Conservation (phyloP, 305 asterid species). For the Fraxinus angustifolia region DNA sequence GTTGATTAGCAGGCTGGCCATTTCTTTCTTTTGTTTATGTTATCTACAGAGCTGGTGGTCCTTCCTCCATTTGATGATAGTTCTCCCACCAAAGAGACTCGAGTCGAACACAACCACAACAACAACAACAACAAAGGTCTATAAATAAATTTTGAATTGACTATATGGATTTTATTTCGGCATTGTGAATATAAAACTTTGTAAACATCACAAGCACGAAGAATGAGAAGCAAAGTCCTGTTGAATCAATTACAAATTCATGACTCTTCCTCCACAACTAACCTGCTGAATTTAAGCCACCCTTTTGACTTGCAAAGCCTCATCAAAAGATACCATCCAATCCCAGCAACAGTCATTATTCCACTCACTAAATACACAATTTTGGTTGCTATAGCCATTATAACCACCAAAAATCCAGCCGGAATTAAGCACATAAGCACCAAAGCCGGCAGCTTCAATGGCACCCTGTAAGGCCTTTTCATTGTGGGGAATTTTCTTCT, state of each 20-base stretch:
- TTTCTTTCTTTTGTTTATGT: background rate
- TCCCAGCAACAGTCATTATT: conserved; percentile 31
- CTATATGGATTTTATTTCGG: too few relatives aligned
- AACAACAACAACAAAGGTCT: background rate
- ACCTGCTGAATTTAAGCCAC: conserved; percentile 30
- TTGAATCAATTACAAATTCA: background rate
- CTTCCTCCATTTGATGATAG: background rate
- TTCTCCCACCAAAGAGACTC: background rate
- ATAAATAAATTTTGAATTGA: too few relatives aligned
- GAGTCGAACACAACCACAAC: background rate
- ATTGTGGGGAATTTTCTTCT: conserved; percentile 35
- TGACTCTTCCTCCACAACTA: conserved; percentile 8
- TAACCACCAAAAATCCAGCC: conserved; percentile 29
- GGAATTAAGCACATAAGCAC: conserved; percentile 38
- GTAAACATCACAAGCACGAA: background rate
- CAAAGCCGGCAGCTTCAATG: conserved; percentile 16
- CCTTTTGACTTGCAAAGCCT: conserved; percentile 30
- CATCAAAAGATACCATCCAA: conserved; percentile 39
- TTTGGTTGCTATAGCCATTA: conserved; percentile 40
- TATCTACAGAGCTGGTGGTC: background rate
- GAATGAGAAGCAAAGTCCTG: background rate
- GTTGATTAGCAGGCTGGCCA: background rate
- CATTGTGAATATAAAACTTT: background rate
- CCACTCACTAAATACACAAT: conserved; percentile 35
- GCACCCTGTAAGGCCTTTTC: conserved; percentile 46